Base-by-base conservation (phyloP, 1,139 yeast genomes). In the Meyerozyma athensensis region DNA sequence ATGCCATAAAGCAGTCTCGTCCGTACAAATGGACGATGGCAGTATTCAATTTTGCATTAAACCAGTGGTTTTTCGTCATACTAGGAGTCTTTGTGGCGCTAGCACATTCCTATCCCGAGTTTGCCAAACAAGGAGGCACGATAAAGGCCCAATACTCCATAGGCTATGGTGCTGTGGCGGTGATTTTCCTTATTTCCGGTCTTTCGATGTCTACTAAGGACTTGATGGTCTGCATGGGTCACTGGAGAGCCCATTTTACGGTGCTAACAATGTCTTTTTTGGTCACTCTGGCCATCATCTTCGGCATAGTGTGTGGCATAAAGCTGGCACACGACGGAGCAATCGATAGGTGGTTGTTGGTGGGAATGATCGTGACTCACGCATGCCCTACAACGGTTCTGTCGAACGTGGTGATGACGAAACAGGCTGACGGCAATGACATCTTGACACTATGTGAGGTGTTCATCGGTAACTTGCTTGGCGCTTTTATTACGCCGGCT, bases 401-500 rank as follows among this genome's bases (percentile, higher is more conserved):
- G 0, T 87, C 90, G 4, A 87, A 87, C 56, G 96, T 87, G 35
- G 90, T 87, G 19, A 86, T 87, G 96, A 87, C 97, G n/a, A 74
- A 75, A 38, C 72, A 71, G 40, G 90, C 95, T 0, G 80, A 81
- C 48, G 96, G 96, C 5, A 86, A 86, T 56, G 90, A 79, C 44
- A 64, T 85, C 19, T 63, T 87, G 39, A 82, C 95, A 17, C 65
- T 86, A 10, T 82, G 94, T 58, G 95, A 86, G 54, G 96, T 87
- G 16, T 79, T 86, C 41, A 72, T 87, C 33, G 96, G 96, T 2
- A 87, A 89, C 53, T 55, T 87, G 35, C 54, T 86, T 30, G 96
- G 96, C 4, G 94, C 95, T 0, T 87, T 87, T 50, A 68, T 89
- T 19, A 84, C 96, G 0, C 96, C 96, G 0, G 92, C 94, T 0